Conservation (phyloP, 768 basidiomycete genomes). For the Mycena amicta region DNA sequence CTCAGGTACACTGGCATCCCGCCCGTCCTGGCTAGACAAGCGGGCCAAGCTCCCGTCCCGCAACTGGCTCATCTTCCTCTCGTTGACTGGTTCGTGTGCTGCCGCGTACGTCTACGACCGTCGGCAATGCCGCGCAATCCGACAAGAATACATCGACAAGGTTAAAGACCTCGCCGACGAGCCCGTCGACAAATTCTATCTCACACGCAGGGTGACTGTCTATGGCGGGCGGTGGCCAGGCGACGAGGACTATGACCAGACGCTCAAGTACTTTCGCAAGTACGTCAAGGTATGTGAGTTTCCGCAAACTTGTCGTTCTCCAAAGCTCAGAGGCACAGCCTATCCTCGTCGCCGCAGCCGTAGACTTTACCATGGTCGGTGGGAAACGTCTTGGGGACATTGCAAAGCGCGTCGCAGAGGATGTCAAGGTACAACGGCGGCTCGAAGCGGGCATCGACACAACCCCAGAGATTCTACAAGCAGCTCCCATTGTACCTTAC, state of each 20-base stretch:
- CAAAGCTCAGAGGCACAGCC: conserved; percentile 56
- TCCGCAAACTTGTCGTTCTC: conserved; percentile 18
- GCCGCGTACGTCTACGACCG: conserved; percentile 89
- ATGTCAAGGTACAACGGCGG: conserved; percentile 72
- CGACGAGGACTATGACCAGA: conserved; percentile 88
- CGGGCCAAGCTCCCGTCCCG: conserved; percentile 86
- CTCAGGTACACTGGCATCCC: conserved; percentile 71
- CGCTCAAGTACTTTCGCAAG: conserved; percentile 88
- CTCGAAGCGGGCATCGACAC: conserved; percentile 64
- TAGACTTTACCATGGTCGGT: conserved; percentile 85
- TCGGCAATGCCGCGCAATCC: conserved; percentile 73
- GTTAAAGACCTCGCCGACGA: conserved; percentile 79
- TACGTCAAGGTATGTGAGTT: conserved; percentile 84
- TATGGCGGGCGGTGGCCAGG: conserved; percentile 92
- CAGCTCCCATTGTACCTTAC: conserved; percentile 56
- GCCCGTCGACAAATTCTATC: conserved; percentile 61
- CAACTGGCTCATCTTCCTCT: conserved; percentile 93
- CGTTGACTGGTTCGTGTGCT: conserved; percentile 67
- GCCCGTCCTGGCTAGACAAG: conserved; percentile 79
- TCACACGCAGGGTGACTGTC: conserved; percentile 80
- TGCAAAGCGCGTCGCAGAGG: conserved; percentile 71
- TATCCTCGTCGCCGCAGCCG: conserved; percentile 87
- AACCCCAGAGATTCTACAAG: conserved; percentile 40
- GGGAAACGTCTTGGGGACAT: conserved; percentile 88
- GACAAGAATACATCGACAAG: conserved; percentile 74